Conservation (phyloP, 1,139 yeast genomes). For the Kodamaea anthophila region DNA sequence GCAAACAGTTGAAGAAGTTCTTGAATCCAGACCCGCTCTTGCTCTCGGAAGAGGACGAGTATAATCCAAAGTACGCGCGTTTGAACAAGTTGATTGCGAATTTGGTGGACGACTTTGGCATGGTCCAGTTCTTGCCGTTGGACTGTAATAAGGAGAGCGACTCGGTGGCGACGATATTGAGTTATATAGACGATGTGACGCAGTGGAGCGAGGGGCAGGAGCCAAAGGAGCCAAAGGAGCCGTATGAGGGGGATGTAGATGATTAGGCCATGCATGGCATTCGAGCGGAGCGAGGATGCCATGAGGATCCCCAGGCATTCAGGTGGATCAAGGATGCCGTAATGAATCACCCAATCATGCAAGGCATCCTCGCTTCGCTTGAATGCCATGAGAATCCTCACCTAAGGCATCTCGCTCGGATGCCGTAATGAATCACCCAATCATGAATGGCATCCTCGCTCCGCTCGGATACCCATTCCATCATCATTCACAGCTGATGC, state of each 20-base stretch:
- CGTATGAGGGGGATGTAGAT: conserved; percentile 36
- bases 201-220: conserved; percentile 98
- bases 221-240: conserved; percentile 91
- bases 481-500: too few species aligned
- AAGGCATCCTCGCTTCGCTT: too few species aligned
- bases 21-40: conserved; percentile 88
- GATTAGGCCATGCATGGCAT: too few species aligned
- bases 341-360: too few species aligned
- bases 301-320: too few species aligned
- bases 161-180: conserved; percentile 73
- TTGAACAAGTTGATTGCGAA: conserved; percentile 81
- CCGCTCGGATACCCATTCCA: too few species aligned
- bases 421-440: too few species aligned
- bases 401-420: too few species aligned
- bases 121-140: conserved; percentile 93
- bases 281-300: too few species aligned
- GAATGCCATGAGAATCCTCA: too few species aligned
- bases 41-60: conserved; percentile 36
- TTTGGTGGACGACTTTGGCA: conserved; percentile 92
- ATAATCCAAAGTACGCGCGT: conserved; percentile 69
- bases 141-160: conserved; percentile 75
- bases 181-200: conserved; percentile 93
- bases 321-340: too few species aligned
- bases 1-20: conserved; percentile 72
- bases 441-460: too few species aligned